Conservation (phyloP, 2,329 filamentous ascomycete genomes). For the Chaetothyriales sp. region DNA sequence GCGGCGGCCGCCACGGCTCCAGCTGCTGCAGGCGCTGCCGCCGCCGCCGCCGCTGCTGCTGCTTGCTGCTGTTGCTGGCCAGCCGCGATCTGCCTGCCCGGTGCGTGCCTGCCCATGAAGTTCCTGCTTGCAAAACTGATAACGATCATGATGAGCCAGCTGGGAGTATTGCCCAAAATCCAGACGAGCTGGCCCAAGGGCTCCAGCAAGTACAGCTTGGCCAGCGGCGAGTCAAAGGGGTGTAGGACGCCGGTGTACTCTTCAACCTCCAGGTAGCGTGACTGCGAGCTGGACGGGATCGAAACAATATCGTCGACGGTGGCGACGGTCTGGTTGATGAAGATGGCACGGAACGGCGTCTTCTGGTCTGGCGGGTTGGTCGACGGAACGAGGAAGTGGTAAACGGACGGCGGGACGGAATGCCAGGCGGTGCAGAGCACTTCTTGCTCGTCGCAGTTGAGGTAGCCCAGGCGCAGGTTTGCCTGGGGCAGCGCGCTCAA, state of each 20-base stretch:
- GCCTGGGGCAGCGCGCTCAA: slow-evolving; percentile 25
- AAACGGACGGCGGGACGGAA: slow-evolving; percentile 39
- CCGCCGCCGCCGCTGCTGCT: too few species aligned
- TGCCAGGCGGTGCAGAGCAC: slow-evolving; percentile 48
- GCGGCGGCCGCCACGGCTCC: slow-evolving; percentile 3
- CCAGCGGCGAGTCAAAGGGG: slow-evolving; percentile 44
- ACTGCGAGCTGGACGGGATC: slow-evolving; percentile 31
- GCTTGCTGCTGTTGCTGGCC: neutral
- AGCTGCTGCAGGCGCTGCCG: neutral
- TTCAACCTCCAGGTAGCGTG: slow-evolving; percentile 31
- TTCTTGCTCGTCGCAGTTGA: slow-evolving; percentile 45
- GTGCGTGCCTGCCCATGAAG: slow-evolving; percentile 33
- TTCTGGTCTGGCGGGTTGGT: slow-evolving; percentile 36
- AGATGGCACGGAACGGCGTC: slow-evolving; percentile 38
- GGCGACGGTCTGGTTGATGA: slow-evolving; percentile 42
- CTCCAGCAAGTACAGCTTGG: slow-evolving; percentile 37
- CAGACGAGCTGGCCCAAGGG: slow-evolving; percentile 43
- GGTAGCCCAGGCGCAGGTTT: slow-evolving; percentile 38
- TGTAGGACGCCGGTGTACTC: slow-evolving; percentile 46
- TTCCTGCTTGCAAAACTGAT: slow-evolving; percentile 46
- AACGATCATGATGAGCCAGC: slow-evolving; percentile 49
- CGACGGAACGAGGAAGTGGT: slow-evolving; percentile 43
- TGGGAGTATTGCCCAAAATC: slow-evolving; percentile 42
- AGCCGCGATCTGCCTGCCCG: neutral
- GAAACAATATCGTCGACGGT: slow-evolving; percentile 42